Conservation (phyloP, 179 eudicot species). For the Silene vulgaris region DNA sequence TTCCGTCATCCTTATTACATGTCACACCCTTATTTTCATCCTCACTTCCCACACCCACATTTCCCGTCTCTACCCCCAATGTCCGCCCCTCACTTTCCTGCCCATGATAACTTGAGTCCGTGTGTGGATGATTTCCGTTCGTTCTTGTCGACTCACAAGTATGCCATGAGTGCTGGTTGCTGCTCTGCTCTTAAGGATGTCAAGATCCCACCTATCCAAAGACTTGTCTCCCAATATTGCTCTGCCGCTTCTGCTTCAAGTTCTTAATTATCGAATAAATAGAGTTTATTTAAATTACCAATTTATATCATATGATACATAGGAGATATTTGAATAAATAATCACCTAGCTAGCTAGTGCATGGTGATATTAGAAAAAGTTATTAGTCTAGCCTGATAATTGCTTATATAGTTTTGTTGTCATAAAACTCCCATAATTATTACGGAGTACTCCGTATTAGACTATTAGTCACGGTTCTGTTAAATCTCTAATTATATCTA, state of each 20-base stretch:
- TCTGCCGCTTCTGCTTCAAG: neutral
- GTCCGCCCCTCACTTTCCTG: too few species aligned
- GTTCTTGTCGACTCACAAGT: neutral
- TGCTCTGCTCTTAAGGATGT: conserved; percentile 4
- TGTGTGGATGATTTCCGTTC: neutral
- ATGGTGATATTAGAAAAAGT: too few species aligned
- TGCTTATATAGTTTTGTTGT: too few species aligned
- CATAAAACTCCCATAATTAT: too few species aligned
- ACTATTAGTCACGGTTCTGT: too few species aligned
- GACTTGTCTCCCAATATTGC: neutral
- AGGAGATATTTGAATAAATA: too few species aligned
- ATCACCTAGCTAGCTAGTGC: too few species aligned
- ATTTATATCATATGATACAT: too few species aligned
- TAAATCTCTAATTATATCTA: too few species aligned
- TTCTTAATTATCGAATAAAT: neutral
- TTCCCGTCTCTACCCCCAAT: neutral
- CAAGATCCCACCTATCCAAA: neutral
- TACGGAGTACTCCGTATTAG: too few species aligned
- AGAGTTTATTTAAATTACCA: too few species aligned
- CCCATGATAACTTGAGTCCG: neutral
- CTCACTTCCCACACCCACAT: neutral
- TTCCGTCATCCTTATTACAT: neutral
- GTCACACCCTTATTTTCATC: neutral
- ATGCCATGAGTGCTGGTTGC: neutral
- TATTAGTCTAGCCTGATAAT: too few species aligned